These are phyloP conservation scores for Penicillium arizonense DNA, from an alignment of 495 filamentous ascomycete genomes.

Conservation along the genomic window DNA sequence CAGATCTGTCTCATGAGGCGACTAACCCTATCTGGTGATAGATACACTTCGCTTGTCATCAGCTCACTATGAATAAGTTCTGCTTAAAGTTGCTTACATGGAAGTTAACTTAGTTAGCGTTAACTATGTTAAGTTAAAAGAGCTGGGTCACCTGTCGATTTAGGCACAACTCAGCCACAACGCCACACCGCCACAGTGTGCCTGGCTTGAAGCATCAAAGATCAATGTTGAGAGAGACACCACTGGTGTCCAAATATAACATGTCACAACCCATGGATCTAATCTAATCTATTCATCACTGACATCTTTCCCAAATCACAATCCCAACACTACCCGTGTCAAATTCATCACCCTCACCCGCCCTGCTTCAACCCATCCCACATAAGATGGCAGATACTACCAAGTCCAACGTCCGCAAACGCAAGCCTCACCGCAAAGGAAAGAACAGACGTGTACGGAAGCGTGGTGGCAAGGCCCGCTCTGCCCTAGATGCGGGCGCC, in stretches of 20 bases:
- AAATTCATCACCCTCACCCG: background rate
- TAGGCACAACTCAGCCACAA: background rate
- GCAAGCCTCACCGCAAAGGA: slow-evolving; percentile 1
- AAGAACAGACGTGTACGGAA: background rate
- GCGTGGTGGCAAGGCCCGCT: background rate
- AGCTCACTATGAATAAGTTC: too few species aligned
- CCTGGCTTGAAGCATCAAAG: slow-evolving; percentile 6
- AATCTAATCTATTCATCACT: too few species aligned
- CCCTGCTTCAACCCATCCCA: background rate
- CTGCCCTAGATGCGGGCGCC: background rate
- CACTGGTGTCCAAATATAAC: background rate
- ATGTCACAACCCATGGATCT: background rate
- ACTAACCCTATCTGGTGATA: too few species aligned
- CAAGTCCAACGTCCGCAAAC: slow-evolving; percentile 8
- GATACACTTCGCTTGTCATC: too few species aligned
- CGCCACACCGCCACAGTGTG: slow-evolving; percentile 1
- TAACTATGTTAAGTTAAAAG: too few species aligned
- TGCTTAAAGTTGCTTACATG: too few species aligned
- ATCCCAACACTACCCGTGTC: background rate
- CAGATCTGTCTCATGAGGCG: too few species aligned
- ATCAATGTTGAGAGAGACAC: background rate
- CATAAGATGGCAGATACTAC: slow-evolving; percentile 6
- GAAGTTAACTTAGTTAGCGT: too few species aligned
- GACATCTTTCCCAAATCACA: background rate
- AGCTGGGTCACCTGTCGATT: background rate